Evolutionary conservation across 192 early-diverging fungal species (phyloP), one percentile per base, ranked within the genome.

Genomic region (Gigaspora rosea): DNA sequence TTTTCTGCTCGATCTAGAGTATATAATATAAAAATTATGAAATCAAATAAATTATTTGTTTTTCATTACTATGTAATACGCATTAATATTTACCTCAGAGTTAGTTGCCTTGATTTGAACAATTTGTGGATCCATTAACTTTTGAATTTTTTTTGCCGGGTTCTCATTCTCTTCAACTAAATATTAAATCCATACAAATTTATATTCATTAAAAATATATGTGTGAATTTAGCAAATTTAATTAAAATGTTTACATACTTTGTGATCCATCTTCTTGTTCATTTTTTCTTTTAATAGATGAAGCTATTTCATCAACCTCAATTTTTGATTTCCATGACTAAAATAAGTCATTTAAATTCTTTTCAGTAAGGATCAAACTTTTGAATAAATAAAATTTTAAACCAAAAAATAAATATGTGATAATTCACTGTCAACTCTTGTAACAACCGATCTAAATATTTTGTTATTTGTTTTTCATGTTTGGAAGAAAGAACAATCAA

Each of bases 91-190:
- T 59, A 75, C 73, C 73, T 75, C 73, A 33, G 61, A 61, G 32
- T 75, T 56, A 12, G 73, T 75, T 18, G 73, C 41, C 49, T 46
- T 48, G 8, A 75, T 75, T 64, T 75, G 59, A 50, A 64, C 73
- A 18, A 35, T n/a, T 63, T 75, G 58, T 20, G 73, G 20, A 51
- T 49, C 27, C 18, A 75, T 62, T 75, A 65, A 15, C 16, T 49
- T 64, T 51, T 64, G 59, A 63, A 75, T 46, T 64, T 46, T 41
- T 64, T 75, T 75, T 8, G 49, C 59, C 3, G 48, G 58, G 15
- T 64, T 75, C 9, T 52, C 73, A 41, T 63, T 61, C 8, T 13
- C 59, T 48, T 22, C 32, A 36, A 66, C 32, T 57, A 36, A 56
- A 10, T 2, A 33, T 58, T 15, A 33, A 72, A 11, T 41, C 9